Base-by-base conservation (phyloP, 352 stramenopile species). In the Phytophthora constricta region DNA sequence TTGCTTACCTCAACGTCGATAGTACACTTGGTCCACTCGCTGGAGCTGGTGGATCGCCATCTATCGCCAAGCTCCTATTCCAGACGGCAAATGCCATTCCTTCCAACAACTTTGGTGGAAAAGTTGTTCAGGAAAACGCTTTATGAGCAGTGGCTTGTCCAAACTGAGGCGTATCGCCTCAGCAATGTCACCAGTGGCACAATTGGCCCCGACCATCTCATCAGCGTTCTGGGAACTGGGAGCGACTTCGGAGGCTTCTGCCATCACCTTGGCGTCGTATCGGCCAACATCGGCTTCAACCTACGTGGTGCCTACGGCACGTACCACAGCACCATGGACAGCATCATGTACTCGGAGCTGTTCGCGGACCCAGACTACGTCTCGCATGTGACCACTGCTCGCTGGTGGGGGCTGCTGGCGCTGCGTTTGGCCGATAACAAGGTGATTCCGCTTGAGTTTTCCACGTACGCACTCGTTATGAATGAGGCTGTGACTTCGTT, bases 1-100 rank as follows among this genome's bases (percentile, higher is more conserved):
- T 91, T 1, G 84, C 82, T 13, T 97, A 97, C 68, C 76, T 97
- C 23, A 97, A 97, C 63, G 86, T 95, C 0, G 91, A 97, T 58
- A 71, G 64, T 10, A 85, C 95, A 5, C 76, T 84, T 0, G 91
- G 91, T 2, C 56, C 79, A 17, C 47, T 74, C 5, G 70, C 92
- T 17, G 61, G 65, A 4, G 87, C 84, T 7, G 75, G 68, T 26
- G 78, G 83, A 13, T 89, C 86, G 14, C 88, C 88, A 20, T 91
- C 88, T 13, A 82, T 97, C 48, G 77, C 82, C 11, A 68, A 77
- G 8, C 63, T 94, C 11, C 65, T 94, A 2, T 59, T 83, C 42
- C 59, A 87, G 7, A 79, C 84, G 0, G 77, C 88, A 5, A 72
- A 84, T 4, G 72, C 80, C 25, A 78, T 93, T 1, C 77, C 82